Evolutionary conservation across 2,329 filamentous ascomycete species (phyloP), one percentile per base, ranked within the genome.

Genomic region (Penicillium olsonii): DNA sequence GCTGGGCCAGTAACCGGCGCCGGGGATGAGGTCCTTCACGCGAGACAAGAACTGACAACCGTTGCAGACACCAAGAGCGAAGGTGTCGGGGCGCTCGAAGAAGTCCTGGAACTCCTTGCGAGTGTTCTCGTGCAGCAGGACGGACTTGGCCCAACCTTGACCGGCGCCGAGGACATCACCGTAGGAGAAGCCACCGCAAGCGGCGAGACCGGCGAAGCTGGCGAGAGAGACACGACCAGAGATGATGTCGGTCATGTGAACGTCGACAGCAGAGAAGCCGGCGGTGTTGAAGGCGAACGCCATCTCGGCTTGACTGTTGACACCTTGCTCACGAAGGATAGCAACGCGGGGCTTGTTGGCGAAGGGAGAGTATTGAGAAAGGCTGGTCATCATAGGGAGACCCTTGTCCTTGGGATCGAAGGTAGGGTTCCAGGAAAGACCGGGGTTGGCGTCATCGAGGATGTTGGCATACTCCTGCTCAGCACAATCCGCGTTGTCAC

Each of bases 251-350:
- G 88, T 94, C 94, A 99, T 97, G 78, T 96, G 92, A 1, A 97
- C 87, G 66, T 99, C 92, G 39, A 97, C 83, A 12, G 92, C 84
- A 42, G 91, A 87, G 75, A 97, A 97, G 31, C 92, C 92, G 37
- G 94, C 92, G 29, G 85, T 85, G 57, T 87, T 85, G 80, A 97
- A 97, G 41, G 92, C 91, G 66, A 95, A 97, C 1, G 94, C 94
- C 90, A 99, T 95, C 71, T 99, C 94, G n/a, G 90, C 86, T 63
- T 96, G 84, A 35, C 92, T 90, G 74, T 99, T 97, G 59, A 96
- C 90, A 68, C 94, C 94, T 70, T 96, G 91, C 71, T 97, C 94
- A 66, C 94, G 83, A 18, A 99, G 84, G 61, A 99, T 95, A 37
- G 94, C 94, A 19, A 99, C 92, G 26, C 85, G 84, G 1, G 88